Base-by-base conservation (phyloP, 108 stramenopile genomes). In the Schizochytrium sp. region DNA sequence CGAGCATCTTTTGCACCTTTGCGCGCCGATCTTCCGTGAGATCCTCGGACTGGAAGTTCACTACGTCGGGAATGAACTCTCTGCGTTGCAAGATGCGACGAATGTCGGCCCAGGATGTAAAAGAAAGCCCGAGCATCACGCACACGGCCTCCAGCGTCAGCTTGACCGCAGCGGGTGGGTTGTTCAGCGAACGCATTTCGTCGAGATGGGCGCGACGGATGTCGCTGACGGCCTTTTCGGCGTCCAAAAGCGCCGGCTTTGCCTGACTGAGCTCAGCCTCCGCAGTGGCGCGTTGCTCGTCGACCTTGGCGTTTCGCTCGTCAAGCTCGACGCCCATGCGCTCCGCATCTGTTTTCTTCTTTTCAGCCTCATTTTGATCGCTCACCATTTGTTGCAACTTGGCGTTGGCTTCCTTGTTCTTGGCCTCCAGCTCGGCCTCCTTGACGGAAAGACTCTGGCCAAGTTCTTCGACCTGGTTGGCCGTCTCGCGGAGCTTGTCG, bases 371-470 rank as follows among this genome's bases (percentile, higher is more conserved):
- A 88, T 97, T 97, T 57, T 99, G 98, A 58, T 98, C 97, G n/a
- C 95, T 96, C 34, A 99, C 97, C 98, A 99, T 99, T 90, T 97
- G 96, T 89, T 96, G 96, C 5, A 99, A 95, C 92, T 99, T 99
- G 28, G 95, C 92, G 90, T 98, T 98, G 5, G 98, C 99, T 25
- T 96, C 91, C 8, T 88, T 90, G 87, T 99, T 97, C 91, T 98
- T 97, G 59, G 95, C 93, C 21, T 92, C 89, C 18, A 99, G 93
- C 63, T 95, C 96, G 47, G 89, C 88, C 2, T 95, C 94, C 89
- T 98, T 97, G 28, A 91, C 93, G 10, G 93, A 94, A 21, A 98
- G 92, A 47, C 95, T 96, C 44, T 76, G 90, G 89, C 98, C 96
- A 53, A 98, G 89, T 87, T 96, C 96, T 57, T 95, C 96, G 53